These are phyloP conservation scores for Pleurozium schreberi DNA, from an alignment of 225 moss, liverwort and hornwort species.

Conservation along the genomic window DNA sequence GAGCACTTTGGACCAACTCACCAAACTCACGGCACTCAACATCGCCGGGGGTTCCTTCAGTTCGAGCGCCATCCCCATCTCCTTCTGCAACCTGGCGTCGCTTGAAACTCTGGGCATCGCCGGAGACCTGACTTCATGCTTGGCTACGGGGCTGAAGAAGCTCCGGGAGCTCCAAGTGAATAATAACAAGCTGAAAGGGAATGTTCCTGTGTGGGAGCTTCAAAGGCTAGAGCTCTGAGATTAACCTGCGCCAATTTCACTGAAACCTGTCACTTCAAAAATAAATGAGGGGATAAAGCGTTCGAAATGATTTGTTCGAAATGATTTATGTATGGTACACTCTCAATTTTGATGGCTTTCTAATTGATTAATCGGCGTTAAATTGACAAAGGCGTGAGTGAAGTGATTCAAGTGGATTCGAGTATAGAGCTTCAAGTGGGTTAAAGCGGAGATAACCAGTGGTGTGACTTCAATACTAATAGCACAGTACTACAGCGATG, in stretches of 20 bases:
- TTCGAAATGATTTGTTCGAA: background rate
- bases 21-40: background rate
- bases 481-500: background rate
- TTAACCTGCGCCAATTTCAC: background rate
- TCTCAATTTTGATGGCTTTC: background rate
- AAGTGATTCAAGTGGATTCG: background rate
- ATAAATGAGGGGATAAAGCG: background rate
- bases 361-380: background rate
- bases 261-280: background rate
- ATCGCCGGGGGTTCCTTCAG: background rate
- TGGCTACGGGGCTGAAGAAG: background rate
- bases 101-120: background rate
- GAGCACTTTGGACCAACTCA: background rate
- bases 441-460: background rate
- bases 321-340: background rate
- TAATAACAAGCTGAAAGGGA: background rate
- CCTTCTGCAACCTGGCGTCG: background rate
- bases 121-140: background rate
- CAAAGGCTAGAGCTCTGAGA: background rate
- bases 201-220: background rate
- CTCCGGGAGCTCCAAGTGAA: background rate
- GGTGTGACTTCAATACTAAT: background rate
- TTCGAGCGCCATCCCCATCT: background rate
- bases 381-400: background rate
- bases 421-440: background rate